Evolutionary conservation across 768 basidiomycete species (phyloP), one percentile per base, ranked within the genome.

Genomic region (Kondoa subrosea): DNA sequence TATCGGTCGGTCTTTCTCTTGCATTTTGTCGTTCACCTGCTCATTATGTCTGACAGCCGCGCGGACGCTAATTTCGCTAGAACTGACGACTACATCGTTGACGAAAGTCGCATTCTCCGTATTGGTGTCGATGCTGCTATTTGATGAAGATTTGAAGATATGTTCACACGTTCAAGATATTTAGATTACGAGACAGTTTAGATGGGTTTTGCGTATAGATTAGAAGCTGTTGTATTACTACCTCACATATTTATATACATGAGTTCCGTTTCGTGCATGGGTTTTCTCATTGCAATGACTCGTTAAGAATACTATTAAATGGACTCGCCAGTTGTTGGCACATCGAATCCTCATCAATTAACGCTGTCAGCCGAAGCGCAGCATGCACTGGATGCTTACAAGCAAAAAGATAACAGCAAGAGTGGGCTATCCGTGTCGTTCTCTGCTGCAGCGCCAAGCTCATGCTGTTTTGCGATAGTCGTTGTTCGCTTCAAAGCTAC

Each of bases 401-500:
- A 27, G 25, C n/a, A 88, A 77, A 88, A 88, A 75, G 88, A 90
- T 76, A 80, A 83, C 0, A 81, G 82, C 66, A 91, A 90, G 81
- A 86, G 88, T 88, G 56, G 40, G 69, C 1, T 16, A 33, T 27
- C 12, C 32, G 32, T 64, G 15, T 8, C 58, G 17, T 21, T 56
- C 17, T 21, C 29, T 17, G 32, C 16, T 34, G 21, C 21, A 16
- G 31, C 29, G 34, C 30, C 2, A n/a, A 16, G 16, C 34, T 25
- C 1, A 50, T 32, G 27, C 14, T 25, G 16, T 50, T 8, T 8
- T n/a, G 17, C 8, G 21, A 50, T 76, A 97, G 93, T 96, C 64
- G 85, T 96, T 70, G 89, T 99, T 12, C 85, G 91, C 57, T 99
- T 99, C 83, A 92, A 92, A 76, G 91, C 93, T 1, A 88, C 95